A percentile compares a stretch with the other conserved stretches of the same genome.
Evolutionary conservation across 768 basidiomycete genomes (phyloP).

Genomic region (Amanita rubescens): DNA sequence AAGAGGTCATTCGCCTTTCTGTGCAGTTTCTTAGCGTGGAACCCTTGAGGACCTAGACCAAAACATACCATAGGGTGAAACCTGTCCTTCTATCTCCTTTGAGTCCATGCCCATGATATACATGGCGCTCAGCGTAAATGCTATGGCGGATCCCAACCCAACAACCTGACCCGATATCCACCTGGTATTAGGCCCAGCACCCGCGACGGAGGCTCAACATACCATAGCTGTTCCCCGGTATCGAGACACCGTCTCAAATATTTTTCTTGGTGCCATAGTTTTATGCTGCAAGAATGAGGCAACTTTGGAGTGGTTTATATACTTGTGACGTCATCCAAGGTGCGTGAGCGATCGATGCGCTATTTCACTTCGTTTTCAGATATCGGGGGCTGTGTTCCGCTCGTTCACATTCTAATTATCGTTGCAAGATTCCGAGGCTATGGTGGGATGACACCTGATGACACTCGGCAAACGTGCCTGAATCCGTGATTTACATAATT

Average conservation of each 20-base stretch:
- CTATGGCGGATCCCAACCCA: constrained; percentile 21
- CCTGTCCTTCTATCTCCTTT: constrained; percentile 24
- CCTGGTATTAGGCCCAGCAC: neutral
- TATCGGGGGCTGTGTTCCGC: no score
- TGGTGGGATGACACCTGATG: no score
- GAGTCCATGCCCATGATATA: constrained; percentile 24
- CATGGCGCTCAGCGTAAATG: constrained; percentile 24
- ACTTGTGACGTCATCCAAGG: no score
- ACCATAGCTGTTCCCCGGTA: constrained; percentile 5
- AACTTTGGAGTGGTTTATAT: no score
- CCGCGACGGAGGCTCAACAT: neutral
- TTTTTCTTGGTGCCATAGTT: neutral
- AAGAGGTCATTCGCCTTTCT: constrained; percentile 28
- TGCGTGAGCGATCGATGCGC: no score
- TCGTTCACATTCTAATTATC: no score
- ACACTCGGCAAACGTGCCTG: no score
- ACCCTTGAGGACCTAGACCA: no score
- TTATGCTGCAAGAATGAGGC: neutral
- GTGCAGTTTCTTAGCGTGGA: neutral
- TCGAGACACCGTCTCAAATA: neutral
- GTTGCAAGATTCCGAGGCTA: no score
- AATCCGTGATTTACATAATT: no score
- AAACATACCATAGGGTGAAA: constrained; percentile 26
- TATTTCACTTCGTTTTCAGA: no score
- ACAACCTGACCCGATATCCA: constrained; percentile 18